A percentile compares a stretch with the other conserved stretches of the same genome.
These are phyloP conservation scores for Cucumis sativus DNA, from an alignment of 306 rosid genomes.

Conservation along the genomic window Cucumber_9930_V3 NC_026660.2:22896501-22897000, in stretches of 20 bases:
- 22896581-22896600: not conserved
- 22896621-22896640: conserved; percentile 9
- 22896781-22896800: not conserved
- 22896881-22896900: conserved; percentile 33
- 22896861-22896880: conserved; percentile 26
- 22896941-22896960: conserved; percentile 72
- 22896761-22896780: not conserved
- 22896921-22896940: conserved; percentile 67
- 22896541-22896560: not conserved
- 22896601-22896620: not conserved
- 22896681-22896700: not conserved
- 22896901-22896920: conserved; percentile 28
- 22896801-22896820: not conserved
- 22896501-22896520: not conserved
- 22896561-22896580: conserved; percentile 4
- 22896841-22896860: not conserved
- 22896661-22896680: not conserved
- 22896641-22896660: not conserved
- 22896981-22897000: conserved; percentile 40
- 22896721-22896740: not conserved
- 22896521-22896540: not conserved
- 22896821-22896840: not conserved
- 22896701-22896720: not conserved
- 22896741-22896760: not conserved
- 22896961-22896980: conserved; percentile 17